Evolutionary conservation across 202 grass and related monocot species (phyloP).

Genomic region (Panicum hallii): DNA sequence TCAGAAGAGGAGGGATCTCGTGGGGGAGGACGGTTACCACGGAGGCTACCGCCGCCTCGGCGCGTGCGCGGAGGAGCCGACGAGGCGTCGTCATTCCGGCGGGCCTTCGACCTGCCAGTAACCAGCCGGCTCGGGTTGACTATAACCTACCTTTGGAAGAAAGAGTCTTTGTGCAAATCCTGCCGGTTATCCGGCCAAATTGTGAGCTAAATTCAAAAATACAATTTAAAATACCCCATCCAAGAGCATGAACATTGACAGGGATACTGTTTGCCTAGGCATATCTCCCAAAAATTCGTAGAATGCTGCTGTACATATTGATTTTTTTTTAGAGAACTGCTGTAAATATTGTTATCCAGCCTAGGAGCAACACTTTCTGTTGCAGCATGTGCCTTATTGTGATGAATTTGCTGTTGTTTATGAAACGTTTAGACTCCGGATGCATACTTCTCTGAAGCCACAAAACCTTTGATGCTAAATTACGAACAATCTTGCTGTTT

Average conservation of each 20-base stretch:
- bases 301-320: too few relatives aligned
- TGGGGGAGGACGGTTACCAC: constrained; percentile 70
- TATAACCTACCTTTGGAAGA: background rate
- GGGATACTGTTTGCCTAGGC: background rate
- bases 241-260: background rate
- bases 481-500: background rate
- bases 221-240: background rate
- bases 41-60: constrained; percentile 55
- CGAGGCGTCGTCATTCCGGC: constrained; percentile 18
- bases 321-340: background rate
- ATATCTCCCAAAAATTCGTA: background rate
- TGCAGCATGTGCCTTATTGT: background rate
- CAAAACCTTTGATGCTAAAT: background rate
- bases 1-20: constrained; percentile 66
- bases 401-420: background rate
- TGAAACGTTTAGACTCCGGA: background rate
- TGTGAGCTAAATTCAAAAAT: background rate
- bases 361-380: background rate
- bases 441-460: background rate
- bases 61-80: constrained; percentile 49
- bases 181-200: background rate
- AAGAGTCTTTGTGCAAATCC: background rate
- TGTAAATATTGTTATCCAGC: background rate
- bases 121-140: background rate
- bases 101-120: background rate